These are phyloP conservation scores for Chlamydomonas sp. DNA, from an alignment of 139 green algal species.

Conservation along the genomic window DNA sequence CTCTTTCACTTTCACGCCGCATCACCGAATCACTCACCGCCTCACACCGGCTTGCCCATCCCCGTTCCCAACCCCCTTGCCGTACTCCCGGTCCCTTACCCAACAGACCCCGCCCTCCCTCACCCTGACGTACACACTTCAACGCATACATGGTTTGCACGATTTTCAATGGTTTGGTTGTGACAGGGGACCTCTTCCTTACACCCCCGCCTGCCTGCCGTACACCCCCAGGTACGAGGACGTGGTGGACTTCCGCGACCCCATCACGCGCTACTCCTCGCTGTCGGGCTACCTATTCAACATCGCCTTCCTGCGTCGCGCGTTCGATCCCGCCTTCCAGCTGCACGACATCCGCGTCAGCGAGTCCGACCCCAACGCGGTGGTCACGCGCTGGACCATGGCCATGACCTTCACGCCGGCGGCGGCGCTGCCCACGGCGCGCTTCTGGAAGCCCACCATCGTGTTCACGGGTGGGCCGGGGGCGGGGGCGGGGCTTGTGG, in stretches of 20 bases:
- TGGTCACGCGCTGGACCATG: constrained; percentile 67
- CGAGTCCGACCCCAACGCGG: not conserved
- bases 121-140: too few relatives aligned
- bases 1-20: too few relatives aligned
- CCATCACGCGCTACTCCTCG: constrained; percentile 63
- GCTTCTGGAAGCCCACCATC: constrained; percentile 52
- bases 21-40: too few relatives aligned
- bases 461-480: constrained; percentile 56
- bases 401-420: constrained; percentile 62
- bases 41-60: too few relatives aligned
- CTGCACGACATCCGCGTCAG: constrained; percentile 54
- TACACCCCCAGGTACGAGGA: constrained; percentile 48
- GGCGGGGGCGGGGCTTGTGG: not conserved
- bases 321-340: constrained; percentile 46
- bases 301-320: constrained; percentile 59
- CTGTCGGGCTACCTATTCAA: constrained; percentile 68
- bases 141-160: too few relatives aligned
- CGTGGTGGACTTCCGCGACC: constrained; percentile 56
- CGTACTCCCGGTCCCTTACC: too few relatives aligned
- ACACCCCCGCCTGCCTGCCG: not conserved
- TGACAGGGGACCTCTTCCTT: too few relatives aligned
- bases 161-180: too few relatives aligned
- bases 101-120: too few relatives aligned
- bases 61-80: too few relatives aligned
- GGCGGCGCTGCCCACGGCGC: constrained; percentile 28